Base-by-base conservation (phyloP, 495 filamentous ascomycete genomes). In the Aspergillus coremiiformis region DNA sequence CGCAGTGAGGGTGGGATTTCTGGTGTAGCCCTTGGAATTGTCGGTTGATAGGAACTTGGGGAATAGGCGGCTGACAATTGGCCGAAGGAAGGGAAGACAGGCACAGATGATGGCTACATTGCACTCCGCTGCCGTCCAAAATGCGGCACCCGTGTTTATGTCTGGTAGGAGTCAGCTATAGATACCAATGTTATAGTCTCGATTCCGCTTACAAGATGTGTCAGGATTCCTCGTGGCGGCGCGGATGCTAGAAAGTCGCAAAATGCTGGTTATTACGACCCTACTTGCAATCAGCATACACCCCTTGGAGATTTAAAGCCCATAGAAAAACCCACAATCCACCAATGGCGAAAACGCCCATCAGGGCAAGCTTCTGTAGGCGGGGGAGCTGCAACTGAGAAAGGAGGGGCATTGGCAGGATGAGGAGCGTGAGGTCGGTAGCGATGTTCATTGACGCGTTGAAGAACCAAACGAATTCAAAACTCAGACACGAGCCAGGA, bases 81-180 rank as follows among this genome's bases (percentile, higher is more conserved):
- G 90, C 51, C 92, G 92, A 33, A 94, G 70, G 19, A 86, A 90
- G 12, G 90, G 90, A 19, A 94, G 82, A 58, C 87, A 93, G 44
- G 84, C 86, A 55, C 86, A 91, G 55, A 89, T 84, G 57, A 94
- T 91, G 22, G 88, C 80, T 11, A 78, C 76, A 64, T 94, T 89
- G 66, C 91, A 87, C 65, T 95, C 90, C 49, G 94, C 80, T 21
- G 85, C 85, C 15, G 85, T 89, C 89, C 89, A 95, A 58, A 73
- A 78, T 0, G 78, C 77, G 5, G 74, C 72, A 37, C 66, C 72
- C 26, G 80, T 73, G 58, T 80, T 81, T 54, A 75, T 74, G 63
- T 61, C 69, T 72, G 51, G 1, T 44, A 3, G 20, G 41, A n/a
- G 17, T n/a, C n/a, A 17, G 33, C 12, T 33, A 57, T 51, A 53